Percentiles rank a stretch among this genome's conserved stretches.
Evolutionary conservation across 2,329 filamentous ascomycete species (phyloP).

Genomic region (Dactylellina sp.): DNA sequence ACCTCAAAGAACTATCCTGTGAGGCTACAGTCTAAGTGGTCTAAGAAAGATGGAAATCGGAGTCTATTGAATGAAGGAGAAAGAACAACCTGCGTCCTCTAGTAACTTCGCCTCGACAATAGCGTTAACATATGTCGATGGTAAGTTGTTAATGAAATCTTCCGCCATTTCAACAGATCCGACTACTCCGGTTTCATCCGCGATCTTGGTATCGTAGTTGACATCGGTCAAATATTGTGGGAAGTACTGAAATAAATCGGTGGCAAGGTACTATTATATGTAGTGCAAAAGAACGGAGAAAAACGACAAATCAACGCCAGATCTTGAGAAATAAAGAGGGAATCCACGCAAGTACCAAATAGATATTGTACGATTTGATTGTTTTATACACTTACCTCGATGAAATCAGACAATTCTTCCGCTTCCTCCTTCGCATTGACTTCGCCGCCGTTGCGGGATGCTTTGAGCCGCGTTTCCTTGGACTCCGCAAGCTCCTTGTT

Average conservation of each 20-base stretch:
- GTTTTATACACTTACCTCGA: constrained; percentile 34
- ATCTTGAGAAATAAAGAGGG: constrained; percentile 7
- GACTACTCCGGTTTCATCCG: constrained; percentile 39
- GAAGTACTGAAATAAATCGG: constrained; percentile 54
- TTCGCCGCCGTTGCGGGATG: constrained; percentile 46
- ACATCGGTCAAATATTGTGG: constrained; percentile 50
- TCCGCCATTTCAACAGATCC: constrained; percentile 50
- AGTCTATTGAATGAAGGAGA: not conserved
- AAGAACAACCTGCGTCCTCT: constrained; percentile 51
- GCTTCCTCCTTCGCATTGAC: constrained; percentile 49
- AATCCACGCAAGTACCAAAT: not conserved
- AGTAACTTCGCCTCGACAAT: constrained; percentile 53
- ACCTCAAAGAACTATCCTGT: not conserved
- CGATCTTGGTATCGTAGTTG: constrained; percentile 48
- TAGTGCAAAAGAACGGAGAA: constrained; percentile 8
- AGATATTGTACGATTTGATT: not conserved
- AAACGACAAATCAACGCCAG: constrained; percentile 33
- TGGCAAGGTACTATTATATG: constrained; percentile 47
- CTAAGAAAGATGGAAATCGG: too few relatives aligned
- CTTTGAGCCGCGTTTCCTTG: constrained; percentile 48
- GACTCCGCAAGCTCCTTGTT: constrained; percentile 55
- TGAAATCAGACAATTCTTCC: constrained; percentile 48
- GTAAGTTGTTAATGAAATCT: constrained; percentile 50
- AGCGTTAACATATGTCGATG: constrained; percentile 48
- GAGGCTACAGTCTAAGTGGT: not conserved